Percentiles rank a stretch among this genome's conserved stretches.
Conservation (phyloP, 1,139 yeast genomes). For the Saccharomyces hybrid region DNA sequence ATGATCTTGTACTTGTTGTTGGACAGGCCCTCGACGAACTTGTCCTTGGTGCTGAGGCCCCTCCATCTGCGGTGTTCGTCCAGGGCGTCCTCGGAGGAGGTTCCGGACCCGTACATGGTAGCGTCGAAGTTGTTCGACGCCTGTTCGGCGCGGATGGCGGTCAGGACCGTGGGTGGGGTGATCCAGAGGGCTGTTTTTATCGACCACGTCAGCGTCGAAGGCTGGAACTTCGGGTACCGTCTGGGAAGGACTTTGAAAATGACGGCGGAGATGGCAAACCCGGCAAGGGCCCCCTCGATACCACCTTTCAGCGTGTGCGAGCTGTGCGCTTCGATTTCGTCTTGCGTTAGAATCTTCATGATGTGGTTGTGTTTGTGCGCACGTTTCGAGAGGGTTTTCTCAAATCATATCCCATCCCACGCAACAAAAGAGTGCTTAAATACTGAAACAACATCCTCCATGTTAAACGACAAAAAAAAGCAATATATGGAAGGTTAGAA, state of each 20-base stretch:
- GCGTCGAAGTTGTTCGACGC: constrained; percentile 51
- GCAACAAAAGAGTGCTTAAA: neutral
- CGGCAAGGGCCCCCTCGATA: constrained; percentile 51
- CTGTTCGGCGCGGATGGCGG: constrained; percentile 52
- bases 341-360: constrained; percentile 63
- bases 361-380: neutral
- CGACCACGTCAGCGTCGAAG: constrained; percentile 40
- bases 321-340: constrained; percentile 59
- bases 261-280: constrained; percentile 47
- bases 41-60: constrained; percentile 39
- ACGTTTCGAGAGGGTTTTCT: neutral
- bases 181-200: constrained; percentile 51
- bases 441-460: neutral
- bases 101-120: constrained; percentile 37
- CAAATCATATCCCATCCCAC: neutral
- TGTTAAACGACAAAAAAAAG: neutral
- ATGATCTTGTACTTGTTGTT: constrained; percentile 70
- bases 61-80: constrained; percentile 50
- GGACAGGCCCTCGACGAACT: constrained; percentile 40
- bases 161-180: constrained; percentile 48
- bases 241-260: constrained; percentile 39
- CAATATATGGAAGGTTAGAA: neutral
- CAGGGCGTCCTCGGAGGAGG: constrained; percentile 35
- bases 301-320: constrained; percentile 54
- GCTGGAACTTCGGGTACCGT: constrained; percentile 37